Conservation (phyloP, 768 basidiomycete species). For the Tricholoma bakamatsutake region DNA sequence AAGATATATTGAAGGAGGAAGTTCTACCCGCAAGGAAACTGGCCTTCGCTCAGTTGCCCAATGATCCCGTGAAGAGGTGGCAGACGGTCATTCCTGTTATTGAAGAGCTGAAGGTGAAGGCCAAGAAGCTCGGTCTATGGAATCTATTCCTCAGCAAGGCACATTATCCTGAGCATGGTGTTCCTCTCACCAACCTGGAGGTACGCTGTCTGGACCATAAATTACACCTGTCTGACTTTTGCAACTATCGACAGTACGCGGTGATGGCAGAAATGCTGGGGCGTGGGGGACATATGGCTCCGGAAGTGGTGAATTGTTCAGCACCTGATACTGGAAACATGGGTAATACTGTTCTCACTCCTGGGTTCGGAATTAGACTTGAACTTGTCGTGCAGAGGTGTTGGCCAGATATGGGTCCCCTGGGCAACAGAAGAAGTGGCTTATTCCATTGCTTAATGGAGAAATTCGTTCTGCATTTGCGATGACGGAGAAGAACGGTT, state of each 20-base stretch:
- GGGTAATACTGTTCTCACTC: conserved; percentile 46
- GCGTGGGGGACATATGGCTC: conserved; percentile 72
- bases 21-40: conserved; percentile 74
- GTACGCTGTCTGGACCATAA: conserved; percentile 29
- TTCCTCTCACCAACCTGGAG: conserved; percentile 91
- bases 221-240: neutral
- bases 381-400: conserved; percentile 61
- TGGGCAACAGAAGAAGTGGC: conserved; percentile 89
- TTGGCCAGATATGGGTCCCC: conserved; percentile 90
- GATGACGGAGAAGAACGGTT: conserved; percentile 94
- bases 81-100: conserved; percentile 76
- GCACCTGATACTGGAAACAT: conserved; percentile 98
- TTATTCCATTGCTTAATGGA: conserved; percentile 82
- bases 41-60: conserved; percentile 78
- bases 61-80: conserved; percentile 74
- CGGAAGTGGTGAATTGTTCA: conserved; percentile 88
- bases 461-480: conserved; percentile 92
- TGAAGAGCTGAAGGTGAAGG: conserved; percentile 81
- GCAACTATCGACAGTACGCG: conserved; percentile 58
- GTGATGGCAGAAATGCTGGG: conserved; percentile 97
- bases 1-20: conserved; percentile 59
- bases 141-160: conserved; percentile 94
- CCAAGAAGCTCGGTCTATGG: conserved; percentile 89
- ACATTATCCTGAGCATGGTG: conserved; percentile 87
- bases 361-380: neutral